A percentile compares a stretch with the other conserved stretches of the same genome.
Conservation (phyloP, 306 rosid species). For the Rosa lucieae region DNA sequence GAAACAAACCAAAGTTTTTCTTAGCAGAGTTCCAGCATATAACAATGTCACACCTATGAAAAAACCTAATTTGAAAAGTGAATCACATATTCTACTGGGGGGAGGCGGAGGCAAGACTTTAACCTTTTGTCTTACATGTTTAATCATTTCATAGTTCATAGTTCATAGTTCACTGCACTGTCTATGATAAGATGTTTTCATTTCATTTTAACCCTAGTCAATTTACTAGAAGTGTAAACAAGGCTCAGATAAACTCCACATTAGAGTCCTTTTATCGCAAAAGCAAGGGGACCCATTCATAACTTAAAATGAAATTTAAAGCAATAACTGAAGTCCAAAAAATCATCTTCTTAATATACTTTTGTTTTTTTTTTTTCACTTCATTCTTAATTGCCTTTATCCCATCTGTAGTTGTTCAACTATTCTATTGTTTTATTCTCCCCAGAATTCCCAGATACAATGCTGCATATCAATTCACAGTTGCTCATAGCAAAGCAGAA, state of each 20-base stretch:
- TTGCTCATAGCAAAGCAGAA: too few relatives aligned
- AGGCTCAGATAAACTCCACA: neutral
- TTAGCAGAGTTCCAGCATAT: constrained; percentile 18
- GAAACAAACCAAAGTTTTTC: constrained; percentile 41
- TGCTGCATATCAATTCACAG: too few relatives aligned
- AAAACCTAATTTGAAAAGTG: neutral
- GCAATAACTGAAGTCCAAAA: too few relatives aligned
- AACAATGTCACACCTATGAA: neutral
- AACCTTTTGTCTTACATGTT: neutral
- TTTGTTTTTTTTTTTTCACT: too few relatives aligned
- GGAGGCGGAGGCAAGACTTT: too few relatives aligned
- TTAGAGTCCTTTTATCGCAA: neutral
- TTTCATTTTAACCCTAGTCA: constrained; percentile 7
- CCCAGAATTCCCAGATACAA: too few relatives aligned
- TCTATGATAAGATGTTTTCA: neutral
- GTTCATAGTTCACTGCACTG: neutral
- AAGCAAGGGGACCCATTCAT: neutral
- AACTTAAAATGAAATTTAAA: too few relatives aligned
- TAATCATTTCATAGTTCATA: neutral
- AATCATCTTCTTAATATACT: too few relatives aligned
- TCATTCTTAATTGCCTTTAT: neutral
- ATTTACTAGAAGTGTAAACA: neutral
- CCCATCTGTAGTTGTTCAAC: constrained; percentile 25
- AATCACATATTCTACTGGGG: neutral
- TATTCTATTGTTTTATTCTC: too few relatives aligned